Evolutionary conservation across 1,284 basidiomycete species (phyloP), one percentile per base, ranked within the genome.

Genomic region (Puccinia horiana): DNA sequence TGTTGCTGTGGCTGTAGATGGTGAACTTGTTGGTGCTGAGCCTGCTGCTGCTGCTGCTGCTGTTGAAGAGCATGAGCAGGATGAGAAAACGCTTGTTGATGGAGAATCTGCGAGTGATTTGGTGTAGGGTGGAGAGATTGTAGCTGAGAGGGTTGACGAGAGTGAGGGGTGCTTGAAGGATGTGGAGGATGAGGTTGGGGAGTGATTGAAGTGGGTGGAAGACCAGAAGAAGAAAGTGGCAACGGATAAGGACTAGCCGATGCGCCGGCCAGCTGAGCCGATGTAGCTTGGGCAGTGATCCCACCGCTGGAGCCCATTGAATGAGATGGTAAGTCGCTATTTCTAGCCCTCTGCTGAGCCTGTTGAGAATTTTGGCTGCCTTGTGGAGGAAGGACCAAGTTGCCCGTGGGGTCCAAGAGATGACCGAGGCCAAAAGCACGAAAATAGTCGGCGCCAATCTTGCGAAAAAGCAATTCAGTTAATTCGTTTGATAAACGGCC

Each of bases 371-470:
- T 49, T 81, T 81, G 79, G 26, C 26, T 16, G 42, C 23, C 37
- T 52, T 23, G 40, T n/a, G 49, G 70, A 54, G 79, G 58, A 18
- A 74, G 58, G 9, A 63, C 56, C 32, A 81, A 58, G 52, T 81
- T 72, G 37, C 79, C 70, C 0, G 79, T 70, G 20, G 37, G 2
- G 47, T 81, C 79, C 52, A 81, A 63, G 23, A 73, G 44, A 63
- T 81, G 37, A 74, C 42, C 69, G n/a, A 81, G 70, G 4, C 70
- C 70, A 37, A 58, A 26, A 23, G 26, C n/a, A 61, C 56, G 70
- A 81, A 81, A 81, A n/a, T 74, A 20, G 26, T 74, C 79, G 65
- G 79, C 49, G 44, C 79, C 79, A n/a, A 81, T 18, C 47, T 73
- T 70, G 40, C 58, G 70, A 65, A 61, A 81, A 12, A 81, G 70